Evolutionary conservation across 805 yeast genomes (phyloP).

Genomic region (Ogataea pilisensis): DNA sequence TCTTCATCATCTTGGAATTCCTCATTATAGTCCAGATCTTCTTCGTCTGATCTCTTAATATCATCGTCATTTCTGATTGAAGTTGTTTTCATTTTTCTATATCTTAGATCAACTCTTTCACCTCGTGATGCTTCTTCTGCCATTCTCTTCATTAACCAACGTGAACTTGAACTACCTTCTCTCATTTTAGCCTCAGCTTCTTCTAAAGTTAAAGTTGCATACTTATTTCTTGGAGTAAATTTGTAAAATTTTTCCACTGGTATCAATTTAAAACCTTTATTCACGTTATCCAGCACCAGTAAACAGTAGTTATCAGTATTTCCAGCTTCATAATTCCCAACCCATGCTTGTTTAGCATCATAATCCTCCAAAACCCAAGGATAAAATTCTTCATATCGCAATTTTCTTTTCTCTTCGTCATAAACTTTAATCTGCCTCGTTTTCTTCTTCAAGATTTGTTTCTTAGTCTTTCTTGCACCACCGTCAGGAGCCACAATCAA

Average conservation of each 20-base stretch:
- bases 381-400: slow-evolving; percentile 92
- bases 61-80: slow-evolving; percentile 36
- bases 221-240: slow-evolving; percentile 89
- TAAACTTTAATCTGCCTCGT: slow-evolving; percentile 79
- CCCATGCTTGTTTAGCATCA: slow-evolving; percentile 91
- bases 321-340: slow-evolving; percentile 92
- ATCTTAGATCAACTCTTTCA: slow-evolving; percentile 48
- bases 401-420: slow-evolving; percentile 76
- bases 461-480: slow-evolving; percentile 68
- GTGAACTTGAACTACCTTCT: slow-evolving; percentile 64
- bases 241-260: slow-evolving; percentile 94
- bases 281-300: slow-evolving; percentile 78
- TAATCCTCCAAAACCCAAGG: slow-evolving; percentile 99
- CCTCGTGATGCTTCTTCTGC: slow-evolving; percentile 58
- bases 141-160: slow-evolving; percentile 95
- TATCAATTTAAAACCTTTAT: slow-evolving; percentile 73
- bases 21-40: slow-evolving; percentile 91
- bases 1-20: slow-evolving; percentile 99
- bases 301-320: slow-evolving; percentile 80
- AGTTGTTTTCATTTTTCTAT: slow-evolving; percentile 39
- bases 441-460: slow-evolving; percentile 62
- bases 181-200: slow-evolving; percentile 97
- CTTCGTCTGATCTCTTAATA: slow-evolving; percentile 64
- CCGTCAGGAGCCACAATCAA: slow-evolving; percentile 91
- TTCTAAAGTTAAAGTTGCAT: slow-evolving; percentile 88